These are phyloP conservation scores for Hyaloperonospora arabidopsidis DNA, from an alignment of 352 stramenopile species.

Conservation along the genomic window DNA sequence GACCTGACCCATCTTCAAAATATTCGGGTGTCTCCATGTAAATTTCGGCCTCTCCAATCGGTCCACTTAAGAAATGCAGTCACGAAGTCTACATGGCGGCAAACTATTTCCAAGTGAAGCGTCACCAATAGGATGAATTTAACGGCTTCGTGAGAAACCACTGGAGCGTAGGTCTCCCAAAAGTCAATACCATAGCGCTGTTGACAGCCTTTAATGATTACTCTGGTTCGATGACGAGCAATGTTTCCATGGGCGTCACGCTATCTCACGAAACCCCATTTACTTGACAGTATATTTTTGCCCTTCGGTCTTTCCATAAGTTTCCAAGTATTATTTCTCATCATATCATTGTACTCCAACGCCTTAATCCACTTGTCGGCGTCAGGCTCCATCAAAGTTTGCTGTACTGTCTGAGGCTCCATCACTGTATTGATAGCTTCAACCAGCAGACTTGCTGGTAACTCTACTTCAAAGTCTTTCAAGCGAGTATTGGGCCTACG, in stretches of 20 bases:
- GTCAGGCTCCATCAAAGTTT: too few relatives aligned
- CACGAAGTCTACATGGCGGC: conserved; percentile 1
- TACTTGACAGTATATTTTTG: too few relatives aligned
- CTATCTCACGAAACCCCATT: too few relatives aligned
- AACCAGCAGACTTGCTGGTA: too few relatives aligned
- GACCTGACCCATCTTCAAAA: conserved; percentile 5
- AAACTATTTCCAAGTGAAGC: not conserved
- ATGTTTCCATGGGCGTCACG: not conserved
- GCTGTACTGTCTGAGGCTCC: too few relatives aligned
- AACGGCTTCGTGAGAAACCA: conserved; percentile 1
- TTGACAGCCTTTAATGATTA: conserved; percentile 8
- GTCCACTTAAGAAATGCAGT: conserved; percentile 5
- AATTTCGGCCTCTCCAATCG: conserved; percentile 1
- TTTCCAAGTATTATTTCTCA: too few relatives aligned
- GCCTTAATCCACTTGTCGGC: too few relatives aligned
- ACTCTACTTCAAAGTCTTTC: too few relatives aligned
- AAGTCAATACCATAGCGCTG: conserved; percentile 3
- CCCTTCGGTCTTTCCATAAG: too few relatives aligned
- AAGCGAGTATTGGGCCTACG: too few relatives aligned
- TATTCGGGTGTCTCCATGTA: conserved; percentile 8
- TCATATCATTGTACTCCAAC: too few relatives aligned
- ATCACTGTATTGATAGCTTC: too few relatives aligned
- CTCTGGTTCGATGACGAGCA: not conserved
- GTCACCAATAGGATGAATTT: not conserved
- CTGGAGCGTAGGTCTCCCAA: conserved; percentile 10